Evolutionary conservation across 2,329 filamentous ascomycete species (phyloP).

Genomic region (Periconia sp.): DNA sequence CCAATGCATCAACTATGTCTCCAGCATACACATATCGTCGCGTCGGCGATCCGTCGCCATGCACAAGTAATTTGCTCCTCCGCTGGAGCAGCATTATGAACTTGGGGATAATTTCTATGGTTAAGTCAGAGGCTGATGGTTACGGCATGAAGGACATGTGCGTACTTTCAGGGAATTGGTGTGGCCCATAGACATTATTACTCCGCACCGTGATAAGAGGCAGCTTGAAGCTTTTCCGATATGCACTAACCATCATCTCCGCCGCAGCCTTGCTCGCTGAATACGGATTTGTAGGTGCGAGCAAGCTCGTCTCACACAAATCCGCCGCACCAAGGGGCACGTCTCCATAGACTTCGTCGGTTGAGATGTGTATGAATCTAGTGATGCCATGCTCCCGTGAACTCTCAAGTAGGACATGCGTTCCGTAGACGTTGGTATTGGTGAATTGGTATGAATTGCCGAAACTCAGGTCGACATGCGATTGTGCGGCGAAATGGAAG

Average conservation of each 20-base stretch:
- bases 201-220: conserved; percentile 78
- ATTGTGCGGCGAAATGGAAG: conserved; percentile 84
- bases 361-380: conserved; percentile 80
- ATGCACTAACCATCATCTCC: conserved; percentile 86
- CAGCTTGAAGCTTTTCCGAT: conserved; percentile 79
- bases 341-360: conserved; percentile 84
- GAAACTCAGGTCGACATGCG: conserved; percentile 80
- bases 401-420: conserved; percentile 79
- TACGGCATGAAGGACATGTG: conserved; percentile 4
- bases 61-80: conserved; percentile 67
- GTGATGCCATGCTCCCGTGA: conserved; percentile 70
- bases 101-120: conserved; percentile 79
- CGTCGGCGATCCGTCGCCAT: conserved; percentile 74
- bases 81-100: conserved; percentile 74
- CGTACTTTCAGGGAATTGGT: conserved; percentile 82
- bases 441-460: conserved; percentile 82
- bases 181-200: conserved; percentile 85
- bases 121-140: conserved; percentile 9
- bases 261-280: conserved; percentile 79
- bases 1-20: conserved; percentile 79
- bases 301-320: conserved; percentile 70
- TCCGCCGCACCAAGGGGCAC: conserved; percentile 72
- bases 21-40: conserved; percentile 77
- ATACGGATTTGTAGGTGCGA: conserved; percentile 81
- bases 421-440: conserved; percentile 79